phyloP scores from a whole-genome alignment of 2,329 filamentous ascomycete species.

The Leptographium flavum region DNA sequence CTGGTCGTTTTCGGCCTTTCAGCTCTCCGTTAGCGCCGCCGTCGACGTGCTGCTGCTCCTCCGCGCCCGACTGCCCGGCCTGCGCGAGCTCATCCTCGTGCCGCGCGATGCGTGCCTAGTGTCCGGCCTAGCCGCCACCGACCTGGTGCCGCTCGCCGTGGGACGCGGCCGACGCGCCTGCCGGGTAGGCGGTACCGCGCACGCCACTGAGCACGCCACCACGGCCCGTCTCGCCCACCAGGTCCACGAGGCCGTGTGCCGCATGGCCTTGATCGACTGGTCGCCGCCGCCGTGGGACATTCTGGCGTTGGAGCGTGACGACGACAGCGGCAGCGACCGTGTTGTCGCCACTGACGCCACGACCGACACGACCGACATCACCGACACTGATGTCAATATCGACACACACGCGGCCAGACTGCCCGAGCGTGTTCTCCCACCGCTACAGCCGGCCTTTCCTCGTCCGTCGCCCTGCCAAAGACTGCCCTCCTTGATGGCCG shows the following conservation, averaged over 20 bases:
- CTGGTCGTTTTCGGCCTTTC: constrained; percentile 2
- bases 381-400: background rate
- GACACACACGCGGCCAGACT: background rate
- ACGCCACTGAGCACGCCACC: constrained; percentile 8
- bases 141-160: constrained; percentile 11
- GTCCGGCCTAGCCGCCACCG: constrained; percentile 15
- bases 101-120: constrained; percentile 23
- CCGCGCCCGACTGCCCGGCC: constrained; percentile 21
- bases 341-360: no score
- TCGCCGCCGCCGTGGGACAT: constrained; percentile 24
- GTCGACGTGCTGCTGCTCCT: constrained; percentile 26
- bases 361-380: background rate
- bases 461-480: background rate
- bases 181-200: background rate
- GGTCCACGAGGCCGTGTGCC: constrained; percentile 8
- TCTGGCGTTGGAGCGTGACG: constrained; percentile 13
- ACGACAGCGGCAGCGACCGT: background rate
- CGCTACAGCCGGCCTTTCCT: background rate
- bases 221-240: constrained; percentile 22
- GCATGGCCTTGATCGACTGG: constrained; percentile 15
- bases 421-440: background rate
- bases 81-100: constrained; percentile 30
- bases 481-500: background rate
- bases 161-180: background rate
- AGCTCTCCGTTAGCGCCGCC: constrained; percentile 22